phyloP scores from a whole-genome alignment of 345 rosid species.

The Anacardium occidentale region DNA sequence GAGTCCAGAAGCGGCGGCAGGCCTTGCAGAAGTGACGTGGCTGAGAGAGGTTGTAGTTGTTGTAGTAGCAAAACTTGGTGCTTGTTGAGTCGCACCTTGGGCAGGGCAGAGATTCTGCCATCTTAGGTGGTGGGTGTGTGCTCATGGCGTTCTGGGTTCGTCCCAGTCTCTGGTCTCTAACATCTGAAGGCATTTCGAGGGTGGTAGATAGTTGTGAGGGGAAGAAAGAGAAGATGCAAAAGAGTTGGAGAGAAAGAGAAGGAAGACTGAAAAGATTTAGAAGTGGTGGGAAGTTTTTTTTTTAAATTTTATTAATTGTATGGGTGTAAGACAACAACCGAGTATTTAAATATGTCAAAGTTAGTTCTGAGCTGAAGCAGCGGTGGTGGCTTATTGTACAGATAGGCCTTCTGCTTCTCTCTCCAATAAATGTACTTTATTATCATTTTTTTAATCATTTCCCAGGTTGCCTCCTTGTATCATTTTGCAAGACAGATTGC shows the following conservation, averaged over 20 bases:
- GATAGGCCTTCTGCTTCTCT: too few species aligned
- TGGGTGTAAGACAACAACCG: background rate
- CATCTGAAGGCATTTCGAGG: slow-evolving; percentile 38
- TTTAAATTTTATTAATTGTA: background rate
- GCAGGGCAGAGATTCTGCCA: slow-evolving; percentile 44
- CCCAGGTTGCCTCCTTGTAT: background rate
- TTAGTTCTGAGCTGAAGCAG: background rate
- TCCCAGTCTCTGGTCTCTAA: slow-evolving; percentile 22
- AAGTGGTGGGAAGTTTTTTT: background rate
- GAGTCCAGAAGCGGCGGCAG: slow-evolving; percentile 77
- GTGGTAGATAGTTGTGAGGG: background rate
- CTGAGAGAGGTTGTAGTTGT: slow-evolving; percentile 65
- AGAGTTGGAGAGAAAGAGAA: slow-evolving; percentile 4
- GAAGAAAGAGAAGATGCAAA: background rate
- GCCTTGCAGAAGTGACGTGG: slow-evolving; percentile 71
- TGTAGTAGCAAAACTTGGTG: slow-evolving; percentile 72
- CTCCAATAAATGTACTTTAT: background rate
- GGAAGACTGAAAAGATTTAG: background rate
- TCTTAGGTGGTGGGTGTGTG: slow-evolving; percentile 30
- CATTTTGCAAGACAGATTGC: background rate
- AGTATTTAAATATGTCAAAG: too few species aligned
- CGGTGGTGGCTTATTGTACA: too few species aligned
- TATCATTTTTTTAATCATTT: background rate
- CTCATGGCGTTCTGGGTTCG: slow-evolving; percentile 18
- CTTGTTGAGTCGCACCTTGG: slow-evolving; percentile 54